Evolutionary conservation across 306 rosid genomes (phyloP), one percentile per base, ranked within the genome.

Genomic region (Astragalus glycyphyllos): DNA sequence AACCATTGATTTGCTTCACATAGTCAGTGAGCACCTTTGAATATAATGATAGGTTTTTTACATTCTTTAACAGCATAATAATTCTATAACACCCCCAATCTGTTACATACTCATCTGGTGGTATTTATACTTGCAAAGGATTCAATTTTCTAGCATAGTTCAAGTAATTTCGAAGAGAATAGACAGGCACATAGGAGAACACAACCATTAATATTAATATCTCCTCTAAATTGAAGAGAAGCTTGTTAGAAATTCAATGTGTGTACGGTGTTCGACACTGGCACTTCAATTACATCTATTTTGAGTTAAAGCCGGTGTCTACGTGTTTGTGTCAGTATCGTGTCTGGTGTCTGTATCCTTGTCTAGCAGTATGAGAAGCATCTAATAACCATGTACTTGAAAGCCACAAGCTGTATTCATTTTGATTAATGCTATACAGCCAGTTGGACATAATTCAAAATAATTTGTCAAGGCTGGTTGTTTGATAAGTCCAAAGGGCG

Each of bases 221-320:
- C 23, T 34, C 31, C 59, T 50, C 41, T 11, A 45, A 32, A n/a
- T 35, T 58, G 44, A 42, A 65, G 55, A 61, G 48, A 71, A 50
- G 42, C 26, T 66, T 15, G 62, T 16, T 20, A 65, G 31, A 42
- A 69, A 75, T 75, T 70, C 65, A 58, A 76, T 46, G 38, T 72
- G 59, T n/a, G n/a, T n/a, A n/a, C n/a, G n/a, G n/a, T n/a, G n/a
- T n/a, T n/a, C n/a, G n/a, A n/a, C n/a, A n/a, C n/a, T n/a, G n/a
- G n/a, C n/a, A n/a, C n/a, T n/a, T n/a, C n/a, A n/a, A 20, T 20
- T 20, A 20, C 23, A 0, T 20, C 23, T 2, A 20, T 20, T 20
- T 20, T 20, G 2, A 20, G 2, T 20, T 20, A 20, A 20, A 20
- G 23, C 2, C 23, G 23, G 23, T 20, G 23, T 20, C 23, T 20